Evolutionary conservation across 2,329 filamentous ascomycete genomes (phyloP).

Genomic region (Coleophoma eucalyptorum): DNA sequence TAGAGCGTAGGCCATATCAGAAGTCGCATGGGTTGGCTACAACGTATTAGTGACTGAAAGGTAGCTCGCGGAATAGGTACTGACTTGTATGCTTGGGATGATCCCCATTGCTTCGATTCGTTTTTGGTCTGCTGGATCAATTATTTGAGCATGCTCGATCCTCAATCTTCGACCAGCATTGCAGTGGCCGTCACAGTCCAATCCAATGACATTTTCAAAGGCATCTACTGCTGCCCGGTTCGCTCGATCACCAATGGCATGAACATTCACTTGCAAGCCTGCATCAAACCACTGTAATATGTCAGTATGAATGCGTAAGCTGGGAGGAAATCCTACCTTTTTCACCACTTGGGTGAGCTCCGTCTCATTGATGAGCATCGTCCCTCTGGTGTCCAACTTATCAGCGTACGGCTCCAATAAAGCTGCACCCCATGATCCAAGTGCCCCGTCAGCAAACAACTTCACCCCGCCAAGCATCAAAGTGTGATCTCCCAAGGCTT

Average conservation of each 20-base stretch:
- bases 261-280: conserved; percentile 68
- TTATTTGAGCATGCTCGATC: conserved; percentile 69
- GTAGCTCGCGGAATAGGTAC: background rate
- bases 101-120: conserved; percentile 56
- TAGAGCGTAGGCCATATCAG: conserved; percentile 65
- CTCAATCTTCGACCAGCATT: conserved; percentile 56
- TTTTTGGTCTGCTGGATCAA: conserved; percentile 58
- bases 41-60: background rate
- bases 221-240: conserved; percentile 63
- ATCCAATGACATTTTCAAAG: conserved; percentile 51
- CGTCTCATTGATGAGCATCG: conserved; percentile 62
- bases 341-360: conserved; percentile 49
- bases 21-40: conserved; percentile 64
- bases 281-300: conserved; percentile 49
- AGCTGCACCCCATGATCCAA: conserved; percentile 69
- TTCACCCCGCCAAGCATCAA: conserved; percentile 62
- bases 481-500: conserved; percentile 14
- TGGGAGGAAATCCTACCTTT: conserved; percentile 13
- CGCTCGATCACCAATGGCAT: conserved; percentile 68
- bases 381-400: conserved; percentile 56
- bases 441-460: conserved; percentile 66
- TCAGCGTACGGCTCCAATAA: conserved; percentile 69
- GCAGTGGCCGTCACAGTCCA: conserved; percentile 47
- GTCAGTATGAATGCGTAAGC: too few relatives aligned
- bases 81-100: conserved; percentile 59